Evolutionary conservation across 2,329 filamentous ascomycete genomes (phyloP), one percentile per base, ranked within the genome.

Genomic region (Rutstroemia sydowiana): DNA sequence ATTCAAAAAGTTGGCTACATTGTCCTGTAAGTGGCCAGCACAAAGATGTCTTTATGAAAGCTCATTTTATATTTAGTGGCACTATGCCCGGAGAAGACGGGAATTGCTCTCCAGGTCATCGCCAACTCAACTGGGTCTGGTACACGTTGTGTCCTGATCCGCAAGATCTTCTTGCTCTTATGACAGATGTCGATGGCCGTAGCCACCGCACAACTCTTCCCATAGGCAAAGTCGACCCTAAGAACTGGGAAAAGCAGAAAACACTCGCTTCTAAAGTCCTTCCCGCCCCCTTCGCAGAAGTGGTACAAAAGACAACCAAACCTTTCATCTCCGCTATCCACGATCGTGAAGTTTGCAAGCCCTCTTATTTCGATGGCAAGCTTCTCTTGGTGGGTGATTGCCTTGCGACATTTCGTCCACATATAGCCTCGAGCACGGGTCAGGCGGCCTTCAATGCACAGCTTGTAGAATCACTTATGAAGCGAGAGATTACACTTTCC

Each of bases 81-180:
- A 61, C 71, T 16, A 73, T 73, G 41, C 71, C 71, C 0, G 69
- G 70, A 0, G 55, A 60, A n/a, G 58, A 69, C 48, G 72, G 72
- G 2, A 66, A 63, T 3, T 57, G 71, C 10, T 62, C 68, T 45
- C 66, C 63, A 0, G 71, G 70, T 6, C 53, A 68, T 21, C 66
- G 72, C 0, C 66, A 70, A 13, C 63, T 73, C 45, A 75, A 73
- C 57, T 73, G 69, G 59, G 71, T 74, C 14, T 75, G 70, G 62
- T 74, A 74, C 57, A 65, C 65, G 52, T 71, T 72, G 54, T 51
- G 53, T 21, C 20, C 39, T 10, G 23, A 30, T 11, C 59, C 57
- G 6, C 13, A 30, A 37, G 59, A 62, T 41, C 62, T 57, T 51
- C 53, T 48, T 4, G 52, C 64, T 3, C 45, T 68, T 8, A 61